Base-by-base conservation (phyloP, 495 filamentous ascomycete species). In the Xylaria curta region DNA sequence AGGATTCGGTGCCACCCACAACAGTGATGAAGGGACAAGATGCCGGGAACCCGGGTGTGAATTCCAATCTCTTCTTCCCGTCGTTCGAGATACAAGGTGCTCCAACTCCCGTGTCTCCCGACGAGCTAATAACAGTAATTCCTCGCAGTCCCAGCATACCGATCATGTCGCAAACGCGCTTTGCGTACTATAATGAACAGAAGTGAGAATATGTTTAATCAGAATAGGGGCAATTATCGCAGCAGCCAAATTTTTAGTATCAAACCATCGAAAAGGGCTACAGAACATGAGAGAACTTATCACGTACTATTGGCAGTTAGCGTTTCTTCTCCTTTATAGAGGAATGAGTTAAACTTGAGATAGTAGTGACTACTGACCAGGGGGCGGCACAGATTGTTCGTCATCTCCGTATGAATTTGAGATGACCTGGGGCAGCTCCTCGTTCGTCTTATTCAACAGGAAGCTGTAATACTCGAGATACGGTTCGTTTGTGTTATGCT, bases 381-480 rank as follows among this genome's bases (percentile, higher is more conserved):
- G 4, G 40, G 7, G 62, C 40, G 76, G 83, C 75, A 81, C 84
- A 86, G 69, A 60, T 33, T 76, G 72, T 75, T 94, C 92, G 44
- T 92, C 86, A 66, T 93, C 91, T 31, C 90, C 91, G 76, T 94
- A 94, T 0, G 88, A 91, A 71, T 86, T 91, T 31, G 89, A 89
- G 66, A 93, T 86, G 13, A 90, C 87, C 72, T 90, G 87, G 1
- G 91, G 92, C 1, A 94, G 82, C n/a, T 88, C 82, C 38, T 26
- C 33, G 71, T 79, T 74, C 17, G 70, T 33, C 38, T 67, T 67
- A n/a, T 21, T 46, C 44, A 76, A 60, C 42, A 81, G 63, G 15
- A 73, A 87, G 13, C 89, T 83, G 62, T 91, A 86, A 71, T 89
- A 92, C 1, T 88, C 85, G 1, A 93, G 82, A 77, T 92, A 94